Evolutionary conservation across 208 protist species (phyloP).

Genomic region (Zelonia costaricensis): DNA sequence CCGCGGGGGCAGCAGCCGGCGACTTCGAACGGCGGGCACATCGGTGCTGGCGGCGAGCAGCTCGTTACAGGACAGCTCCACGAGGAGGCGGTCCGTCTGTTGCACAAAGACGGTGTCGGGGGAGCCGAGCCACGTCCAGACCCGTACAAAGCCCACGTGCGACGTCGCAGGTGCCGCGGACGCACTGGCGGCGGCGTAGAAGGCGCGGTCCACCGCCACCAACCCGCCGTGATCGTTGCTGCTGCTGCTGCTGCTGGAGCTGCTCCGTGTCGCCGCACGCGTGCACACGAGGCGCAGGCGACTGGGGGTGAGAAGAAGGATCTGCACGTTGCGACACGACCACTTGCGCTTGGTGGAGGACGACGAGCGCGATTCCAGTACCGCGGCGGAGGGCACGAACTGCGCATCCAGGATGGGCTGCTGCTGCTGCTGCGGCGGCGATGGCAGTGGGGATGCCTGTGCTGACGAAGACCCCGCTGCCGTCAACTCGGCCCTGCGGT

Average conservation of each 20-base stretch:
- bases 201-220: conserved; percentile 23
- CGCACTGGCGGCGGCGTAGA: conserved; percentile 17
- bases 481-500: background rate
- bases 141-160: conserved; percentile 26
- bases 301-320: conserved; percentile 27
- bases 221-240: background rate
- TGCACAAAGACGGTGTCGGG: conserved; percentile 35
- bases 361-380: conserved; percentile 5
- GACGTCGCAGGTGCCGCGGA: background rate
- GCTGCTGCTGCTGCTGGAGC: background rate
- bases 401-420: conserved; percentile 27
- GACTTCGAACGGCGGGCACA: conserved; percentile 41
- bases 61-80: conserved; percentile 43
- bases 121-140: conserved; percentile 46
- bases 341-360: background rate
- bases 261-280: background rate
- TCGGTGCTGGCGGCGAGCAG: conserved; percentile 24
- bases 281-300: conserved; percentile 22
- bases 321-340: conserved; percentile 22
- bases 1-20: conserved; percentile 20
- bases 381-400: conserved; percentile 27
- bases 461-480: background rate
- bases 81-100: conserved; percentile 31
- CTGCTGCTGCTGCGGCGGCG: background rate
- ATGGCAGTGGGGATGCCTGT: background rate